phyloP scores from a whole-genome alignment of 495 filamentous ascomycete genomes.

The Lophiotrema nucula region DNA sequence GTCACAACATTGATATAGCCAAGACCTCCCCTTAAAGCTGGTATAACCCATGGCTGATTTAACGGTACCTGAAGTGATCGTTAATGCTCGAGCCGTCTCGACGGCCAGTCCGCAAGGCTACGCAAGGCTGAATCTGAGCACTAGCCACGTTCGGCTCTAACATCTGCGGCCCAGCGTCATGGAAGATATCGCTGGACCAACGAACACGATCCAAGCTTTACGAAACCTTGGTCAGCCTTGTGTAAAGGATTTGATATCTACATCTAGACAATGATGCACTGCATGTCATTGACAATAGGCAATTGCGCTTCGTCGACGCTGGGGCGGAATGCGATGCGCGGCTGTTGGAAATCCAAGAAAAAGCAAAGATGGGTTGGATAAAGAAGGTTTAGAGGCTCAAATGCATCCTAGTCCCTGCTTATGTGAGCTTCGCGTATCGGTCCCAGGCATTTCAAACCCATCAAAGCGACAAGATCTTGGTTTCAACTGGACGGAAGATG shows the following conservation, averaged over 20 bases:
- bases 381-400: too few relatives aligned
- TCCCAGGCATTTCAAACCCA: too few relatives aligned
- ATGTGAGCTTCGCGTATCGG: too few relatives aligned
- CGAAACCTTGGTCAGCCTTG: neutral
- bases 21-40: neutral
- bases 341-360: too few relatives aligned
- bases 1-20: neutral
- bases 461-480: too few relatives aligned
- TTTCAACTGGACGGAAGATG: too few relatives aligned
- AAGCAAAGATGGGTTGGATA: too few relatives aligned
- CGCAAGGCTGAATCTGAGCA: neutral
- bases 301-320: too few relatives aligned
- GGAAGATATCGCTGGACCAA: neutral
- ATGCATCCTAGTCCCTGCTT: too few relatives aligned
- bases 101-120: neutral
- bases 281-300: neutral
- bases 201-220: neutral
- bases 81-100: neutral
- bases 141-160: neutral
- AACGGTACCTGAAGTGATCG: neutral
- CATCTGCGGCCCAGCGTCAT: neutral
- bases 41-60: neutral
- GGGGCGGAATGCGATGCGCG: too few relatives aligned
- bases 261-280: neutral
- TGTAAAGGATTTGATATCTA: neutral